Conservation (phyloP, 306 rosid genomes). For the Ziziphus jujuba region DNA sequence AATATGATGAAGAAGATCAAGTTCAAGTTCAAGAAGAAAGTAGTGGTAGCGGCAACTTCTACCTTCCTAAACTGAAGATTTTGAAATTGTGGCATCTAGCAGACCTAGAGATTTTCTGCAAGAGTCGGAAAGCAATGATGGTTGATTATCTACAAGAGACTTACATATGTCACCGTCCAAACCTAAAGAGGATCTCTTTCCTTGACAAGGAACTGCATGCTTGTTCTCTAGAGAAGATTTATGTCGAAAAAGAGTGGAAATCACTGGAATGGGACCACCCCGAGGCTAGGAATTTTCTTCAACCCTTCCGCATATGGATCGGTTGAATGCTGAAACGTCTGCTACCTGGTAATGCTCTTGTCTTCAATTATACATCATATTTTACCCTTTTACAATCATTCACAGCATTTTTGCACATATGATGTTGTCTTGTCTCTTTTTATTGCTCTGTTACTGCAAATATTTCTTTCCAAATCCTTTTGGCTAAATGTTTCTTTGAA, state of each 20-base stretch:
- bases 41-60: not conserved
- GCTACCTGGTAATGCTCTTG: too few species aligned
- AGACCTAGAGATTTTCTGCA: not conserved
- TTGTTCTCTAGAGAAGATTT: not conserved
- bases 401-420: too few species aligned
- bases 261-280: constrained; percentile 10
- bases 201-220: constrained; percentile 8
- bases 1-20: not conserved
- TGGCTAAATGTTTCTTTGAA: too few species aligned
- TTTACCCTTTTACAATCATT: too few species aligned
- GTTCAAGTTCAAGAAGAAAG: not conserved
- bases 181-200: constrained; percentile 2
- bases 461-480: too few species aligned
- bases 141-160: not conserved
- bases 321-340: too few species aligned
- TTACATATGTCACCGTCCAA: not conserved
- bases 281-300: not conserved
- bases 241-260: not conserved
- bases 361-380: too few species aligned
- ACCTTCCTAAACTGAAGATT: not conserved
- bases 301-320: not conserved
- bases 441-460: too few species aligned
- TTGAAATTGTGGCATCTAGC: not conserved
- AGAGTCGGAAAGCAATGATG: not conserved
- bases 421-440: too few species aligned